Evolutionary conservation across 2,329 filamentous ascomycete genomes (phyloP), one percentile per base, ranked within the genome.

Genomic region (Beauveria medogensis): DNA sequence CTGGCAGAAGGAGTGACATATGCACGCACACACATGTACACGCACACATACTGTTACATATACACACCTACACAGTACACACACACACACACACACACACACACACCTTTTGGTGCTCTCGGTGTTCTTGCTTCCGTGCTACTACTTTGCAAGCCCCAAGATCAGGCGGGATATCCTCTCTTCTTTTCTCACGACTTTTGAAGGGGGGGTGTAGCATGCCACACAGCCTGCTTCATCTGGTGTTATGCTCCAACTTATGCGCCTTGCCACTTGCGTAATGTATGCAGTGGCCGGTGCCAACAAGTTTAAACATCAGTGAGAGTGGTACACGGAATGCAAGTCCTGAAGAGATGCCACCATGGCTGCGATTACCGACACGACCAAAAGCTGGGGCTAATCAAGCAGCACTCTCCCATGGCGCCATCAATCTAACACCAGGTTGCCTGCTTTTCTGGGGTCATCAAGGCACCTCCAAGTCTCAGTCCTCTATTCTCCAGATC

Each of bases 221-320:
- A 26, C 41, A 53, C 14, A 59, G 57, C 57, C 57, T 53, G 37
- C 48, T 30, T 59, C 28, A 59, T 53, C 57, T 59, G 57, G 41
- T 53, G 41, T 30, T 46, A n/a, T 59, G n/a, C 40, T 37, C 40
- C 48, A 40, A 40, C 26, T 30, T 37, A 53, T 59, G 57, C 57
- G 46, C 41, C 24, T 50, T 26, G 22, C 48, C 51, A 7, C 51
- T 48, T 41, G 50, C 41, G n/a, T 34, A 34, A 41, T 26, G 28
- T 18, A 43, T 43, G 44, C 44, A 46, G 53, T 24, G 14, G 40
- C 26, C 22, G 24, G 28, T 16, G n/a, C 30, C 28, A n/a, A 5
- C 34, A 5, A 12, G 9, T 37, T 22, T 22, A 14, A 5, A 12
- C 34, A 20, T 16, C 8, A 41, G 40, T 28, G 26, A 41, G 40